Evolutionary conservation across 306 rosid species (phyloP).

Genomic region (Acmispon strigosus): DNA sequence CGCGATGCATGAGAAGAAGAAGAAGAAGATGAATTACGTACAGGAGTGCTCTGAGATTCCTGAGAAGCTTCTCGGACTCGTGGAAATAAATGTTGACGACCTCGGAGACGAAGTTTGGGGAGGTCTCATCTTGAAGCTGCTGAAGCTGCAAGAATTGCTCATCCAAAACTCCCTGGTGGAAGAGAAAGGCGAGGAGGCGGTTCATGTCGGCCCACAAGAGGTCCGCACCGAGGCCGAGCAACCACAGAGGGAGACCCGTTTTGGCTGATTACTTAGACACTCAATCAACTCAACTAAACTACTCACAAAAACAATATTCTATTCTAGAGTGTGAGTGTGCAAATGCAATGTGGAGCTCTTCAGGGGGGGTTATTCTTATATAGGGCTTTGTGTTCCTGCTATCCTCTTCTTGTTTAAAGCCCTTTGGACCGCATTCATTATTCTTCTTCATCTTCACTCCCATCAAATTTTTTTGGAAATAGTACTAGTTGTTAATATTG

Average conservation of each 20-base stretch:
- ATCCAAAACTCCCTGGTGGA: constrained; percentile 96
- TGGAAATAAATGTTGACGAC: constrained; percentile 91
- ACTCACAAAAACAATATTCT: too few relatives aligned
- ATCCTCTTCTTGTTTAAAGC: constrained; percentile 14
- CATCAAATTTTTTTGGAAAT: too few relatives aligned
- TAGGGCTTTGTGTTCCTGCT: constrained; percentile 3
- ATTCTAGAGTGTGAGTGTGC: too few relatives aligned
- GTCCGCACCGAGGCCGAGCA: constrained; percentile 85
- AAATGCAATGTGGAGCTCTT: too few relatives aligned
- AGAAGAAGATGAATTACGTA: background rate
- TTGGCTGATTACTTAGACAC: constrained; percentile 37
- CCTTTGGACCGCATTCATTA: background rate
- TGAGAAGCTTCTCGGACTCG: constrained; percentile 83
- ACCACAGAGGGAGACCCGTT: constrained; percentile 98
- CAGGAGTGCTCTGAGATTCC: constrained; percentile 68
- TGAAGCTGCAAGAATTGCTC: constrained; percentile 95
- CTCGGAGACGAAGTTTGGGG: constrained; percentile 89
- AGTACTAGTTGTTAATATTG: too few relatives aligned
- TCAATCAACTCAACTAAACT: background rate
- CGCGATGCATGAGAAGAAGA: background rate
- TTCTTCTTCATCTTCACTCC: background rate
- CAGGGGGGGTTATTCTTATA: constrained; percentile 7
- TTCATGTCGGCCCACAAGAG: constrained; percentile 95
- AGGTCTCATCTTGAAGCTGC: constrained; percentile 83
- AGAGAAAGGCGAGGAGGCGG: constrained; percentile 86